phyloP scores from a whole-genome alignment of 2,329 filamentous ascomycete genomes.

The Ophiostoma tasmaniense region DNA sequence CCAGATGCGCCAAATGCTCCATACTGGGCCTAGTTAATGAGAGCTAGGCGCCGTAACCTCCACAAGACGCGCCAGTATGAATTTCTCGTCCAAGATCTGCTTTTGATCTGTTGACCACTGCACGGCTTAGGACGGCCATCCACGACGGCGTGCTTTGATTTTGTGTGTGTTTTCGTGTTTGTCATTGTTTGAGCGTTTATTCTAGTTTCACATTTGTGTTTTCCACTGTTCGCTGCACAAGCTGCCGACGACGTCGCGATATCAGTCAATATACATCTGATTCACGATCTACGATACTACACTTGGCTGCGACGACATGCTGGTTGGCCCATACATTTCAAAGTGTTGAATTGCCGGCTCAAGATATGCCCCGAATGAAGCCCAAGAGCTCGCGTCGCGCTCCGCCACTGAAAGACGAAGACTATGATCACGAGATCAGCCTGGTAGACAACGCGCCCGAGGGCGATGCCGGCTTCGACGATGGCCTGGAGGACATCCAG shows the following conservation, averaged over 20 bases:
- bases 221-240: not conserved
- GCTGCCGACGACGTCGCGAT: not conserved
- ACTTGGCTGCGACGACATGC: not conserved
- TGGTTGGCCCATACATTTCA: constrained; percentile 10
- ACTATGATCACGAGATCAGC: constrained; percentile 63
- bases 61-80: constrained; percentile 2
- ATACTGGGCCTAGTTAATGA: not conserved
- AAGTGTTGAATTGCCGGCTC: not conserved
- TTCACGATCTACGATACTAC: not conserved
- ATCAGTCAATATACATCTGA: not conserved
- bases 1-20: not conserved
- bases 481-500: not conserved
- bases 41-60: not conserved
- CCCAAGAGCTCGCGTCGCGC: constrained; percentile 47
- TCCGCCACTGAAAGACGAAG: constrained; percentile 45
- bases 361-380: constrained; percentile 32
- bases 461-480: not conserved
- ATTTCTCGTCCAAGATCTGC: constrained; percentile 3
- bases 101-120: not conserved
- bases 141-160: not conserved
- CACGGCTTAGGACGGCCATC: not conserved
- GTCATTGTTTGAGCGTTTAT: not conserved
- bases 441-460: constrained; percentile 49
- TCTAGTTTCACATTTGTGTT: not conserved
- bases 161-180: not conserved